Evolutionary conservation across 2,329 filamentous ascomycete species (phyloP).

Genomic region (Colletotrichum limetticola): DNA sequence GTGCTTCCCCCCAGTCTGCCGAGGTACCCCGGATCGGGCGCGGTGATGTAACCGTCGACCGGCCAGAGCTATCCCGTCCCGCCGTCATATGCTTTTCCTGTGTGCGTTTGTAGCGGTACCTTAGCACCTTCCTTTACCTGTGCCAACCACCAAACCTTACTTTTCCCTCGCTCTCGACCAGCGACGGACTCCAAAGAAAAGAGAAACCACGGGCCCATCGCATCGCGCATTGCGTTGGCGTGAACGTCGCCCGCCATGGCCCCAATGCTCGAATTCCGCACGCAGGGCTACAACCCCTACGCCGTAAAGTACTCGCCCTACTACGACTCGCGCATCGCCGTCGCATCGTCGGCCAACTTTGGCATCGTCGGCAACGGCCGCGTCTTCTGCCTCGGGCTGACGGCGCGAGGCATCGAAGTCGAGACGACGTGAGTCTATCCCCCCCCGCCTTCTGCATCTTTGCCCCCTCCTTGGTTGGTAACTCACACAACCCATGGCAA

Average conservation of each 20-base stretch:
- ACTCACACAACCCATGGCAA: background rate
- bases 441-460: background rate
- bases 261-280: slow-evolving; percentile 91
- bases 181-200: background rate
- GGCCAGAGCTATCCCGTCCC: slow-evolving; percentile 30
- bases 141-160: background rate
- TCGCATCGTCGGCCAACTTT: slow-evolving; percentile 93
- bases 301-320: slow-evolving; percentile 99
- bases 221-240: background rate
- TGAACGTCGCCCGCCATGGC: slow-evolving; percentile 46
- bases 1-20: slow-evolving; percentile 20
- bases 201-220: slow-evolving; percentile 1
- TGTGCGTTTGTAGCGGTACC: background rate
- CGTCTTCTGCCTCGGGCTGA: slow-evolving; percentile 85
- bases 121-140: background rate
- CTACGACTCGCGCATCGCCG: slow-evolving; percentile 93
- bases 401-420: slow-evolving; percentile 82
- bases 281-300: slow-evolving; percentile 94
- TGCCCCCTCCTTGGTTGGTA: background rate
- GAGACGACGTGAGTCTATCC: slow-evolving; percentile 74
- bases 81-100: slow-evolving; percentile 22
- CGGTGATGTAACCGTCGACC: slow-evolving; percentile 25
- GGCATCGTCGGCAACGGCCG: slow-evolving; percentile 96
- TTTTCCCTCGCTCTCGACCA: background rate
- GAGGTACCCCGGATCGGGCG: slow-evolving; percentile 34